Base-by-base conservation (phyloP, 2,329 filamentous ascomycete species). In the Teratosphaeria epicoccoides region DNA sequence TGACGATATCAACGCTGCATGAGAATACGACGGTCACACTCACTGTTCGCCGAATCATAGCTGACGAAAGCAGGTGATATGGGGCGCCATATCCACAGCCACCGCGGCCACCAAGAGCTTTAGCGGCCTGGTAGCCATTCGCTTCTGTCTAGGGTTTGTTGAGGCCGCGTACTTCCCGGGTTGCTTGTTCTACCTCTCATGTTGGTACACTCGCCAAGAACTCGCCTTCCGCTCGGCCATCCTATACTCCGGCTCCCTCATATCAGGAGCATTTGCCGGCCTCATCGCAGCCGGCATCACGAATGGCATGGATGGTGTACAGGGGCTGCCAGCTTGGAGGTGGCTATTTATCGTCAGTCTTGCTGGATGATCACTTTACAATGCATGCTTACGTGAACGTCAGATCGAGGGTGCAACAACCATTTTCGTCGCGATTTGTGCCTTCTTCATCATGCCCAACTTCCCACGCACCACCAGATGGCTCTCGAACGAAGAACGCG, bases 281-380 rank as follows among this genome's bases (percentile, higher is more conserved):
- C 67, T 79, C 24, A 76, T 80, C 48, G 76, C 74, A 6, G 76
- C 76, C 2, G 75, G 74, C 3, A 76, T 78, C 25, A 65, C 75
- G 5, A 59, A 65, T 22, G 72, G 72, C 4, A 62, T 72, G 54
- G 62, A 64, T 22, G 63, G 66, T 14, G 58, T 57, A 14, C 48
- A 54, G 7, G 69, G 67, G 1, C 50, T 70, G 3, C 53, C 57
- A 6, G 68, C 65, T 0, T 72, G 68, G 68, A 59, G 61, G 47
- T 70, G 57, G 58, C 40, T 56, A 7, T 55, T 55, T 40, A 52
- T 55, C 22, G 46, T 52, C 3, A 43, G 50, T 25, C 24, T 14
- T 9, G 6, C 14, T 23, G n/a, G 12, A 46, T 6, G 47, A 14
- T 46, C 24, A 23, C 9, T 20, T 11, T 48, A 55, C 23, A 12